Evolutionary conservation across 441 rosid species (phyloP), one percentile per base, ranked within the genome.

Genomic region (Flueggea neowawraea): DNA sequence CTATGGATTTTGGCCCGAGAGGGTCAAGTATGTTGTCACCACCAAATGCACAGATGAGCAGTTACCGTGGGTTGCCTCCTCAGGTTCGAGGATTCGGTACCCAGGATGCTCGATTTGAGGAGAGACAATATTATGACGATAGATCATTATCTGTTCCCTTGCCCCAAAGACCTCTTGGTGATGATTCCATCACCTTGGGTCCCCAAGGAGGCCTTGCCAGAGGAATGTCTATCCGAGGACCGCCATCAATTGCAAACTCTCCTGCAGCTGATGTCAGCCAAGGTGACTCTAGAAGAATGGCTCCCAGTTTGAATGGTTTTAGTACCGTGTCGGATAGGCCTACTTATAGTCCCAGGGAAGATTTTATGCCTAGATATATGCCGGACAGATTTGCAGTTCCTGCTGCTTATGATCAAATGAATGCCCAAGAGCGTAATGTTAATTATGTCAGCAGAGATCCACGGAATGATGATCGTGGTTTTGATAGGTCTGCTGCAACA

Each of bases 161-260:
- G 75, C 80, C 90, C 68, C 95, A 85, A 69, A 82, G 90, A 69
- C 74, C 87, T 53, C 64, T 71, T 11, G 89, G 89, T 22, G 98
- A 84, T 55, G 97, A 88, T 73, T 72, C 96, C 52, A 86, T 91
- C 52, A 91, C 90, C 52, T 73, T 90, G 80, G 98, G 95, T 6
- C 99, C 99, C 31, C 99, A 95, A 76, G 98, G 99, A 55, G 99
- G 98, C 54, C 99, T 95, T 71, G 96, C 89, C 16, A 84, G 90
- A 72, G 96, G 97, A 69, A 85, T 91, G 93, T 88, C 98, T 53
- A 75, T 65, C 56, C 83, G 96, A 78, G 94, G 87, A 66, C 72
- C 83, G 12, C 70, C 79, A 50, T 71, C 78, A 47, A 75, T 69
- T 69, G 56, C 80, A 17, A 69, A 76, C 58, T 17, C 74, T 71